These are phyloP conservation scores for Phytophthora aleatoria DNA, from an alignment of 352 stramenopile species.

Conservation along the genomic window DNA sequence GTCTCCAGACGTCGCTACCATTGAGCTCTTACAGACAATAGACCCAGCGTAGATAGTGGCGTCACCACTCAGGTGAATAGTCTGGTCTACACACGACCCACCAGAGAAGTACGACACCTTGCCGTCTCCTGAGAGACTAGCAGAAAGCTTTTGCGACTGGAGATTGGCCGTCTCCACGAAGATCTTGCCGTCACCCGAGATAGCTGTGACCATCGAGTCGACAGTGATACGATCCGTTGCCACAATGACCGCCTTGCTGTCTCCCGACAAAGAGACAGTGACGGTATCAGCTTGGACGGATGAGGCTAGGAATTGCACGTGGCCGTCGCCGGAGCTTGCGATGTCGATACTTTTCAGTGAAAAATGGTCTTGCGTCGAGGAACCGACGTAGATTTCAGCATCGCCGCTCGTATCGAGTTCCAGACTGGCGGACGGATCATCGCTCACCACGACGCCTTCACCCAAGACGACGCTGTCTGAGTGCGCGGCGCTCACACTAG, in stretches of 20 bases:
- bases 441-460: slow-evolving; percentile 40
- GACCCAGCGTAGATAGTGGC: slow-evolving; percentile 29
- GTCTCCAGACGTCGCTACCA: slow-evolving; percentile 25
- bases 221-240: slow-evolving; percentile 20
- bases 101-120: slow-evolving; percentile 28
- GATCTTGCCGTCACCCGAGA: slow-evolving; percentile 31
- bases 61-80: slow-evolving; percentile 27
- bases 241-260: slow-evolving; percentile 17
- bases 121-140: slow-evolving; percentile 25
- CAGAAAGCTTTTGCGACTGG: slow-evolving; percentile 15
- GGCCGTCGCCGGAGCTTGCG: slow-evolving; percentile 23
- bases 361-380: slow-evolving; percentile 11
- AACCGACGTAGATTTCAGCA: slow-evolving; percentile 26
- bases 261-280: slow-evolving; percentile 15
- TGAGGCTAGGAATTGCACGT: slow-evolving; percentile 29
- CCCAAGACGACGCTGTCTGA: slow-evolving; percentile 38
- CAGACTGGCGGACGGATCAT: slow-evolving; percentile 31
- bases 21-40: slow-evolving; percentile 28
- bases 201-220: slow-evolving; percentile 14
- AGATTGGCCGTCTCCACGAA: slow-evolving; percentile 31
- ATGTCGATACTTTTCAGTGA: slow-evolving; percentile 18
- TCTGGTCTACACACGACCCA: slow-evolving; percentile 25
- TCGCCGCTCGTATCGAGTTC: slow-evolving; percentile 30
- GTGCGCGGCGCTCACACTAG: slow-evolving; percentile 8
- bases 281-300: slow-evolving; percentile 24